phyloP scores from a whole-genome alignment of 495 filamentous ascomycete species.

The Beverwykella pulmonaria region DNA sequence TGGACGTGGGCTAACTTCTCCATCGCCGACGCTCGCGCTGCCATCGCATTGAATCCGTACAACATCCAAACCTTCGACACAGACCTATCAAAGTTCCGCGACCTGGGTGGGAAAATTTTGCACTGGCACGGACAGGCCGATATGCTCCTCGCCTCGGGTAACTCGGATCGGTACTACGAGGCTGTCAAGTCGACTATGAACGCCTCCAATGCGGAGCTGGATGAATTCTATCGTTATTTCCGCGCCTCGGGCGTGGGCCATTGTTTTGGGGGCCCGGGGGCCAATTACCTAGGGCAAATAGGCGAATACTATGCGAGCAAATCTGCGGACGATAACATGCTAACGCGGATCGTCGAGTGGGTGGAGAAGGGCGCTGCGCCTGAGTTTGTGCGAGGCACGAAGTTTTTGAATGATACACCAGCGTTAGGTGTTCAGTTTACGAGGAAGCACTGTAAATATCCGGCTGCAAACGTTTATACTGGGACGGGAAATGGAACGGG shows the following conservation, averaged over 20 bases:
- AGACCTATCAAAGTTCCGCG: conserved; percentile 17
- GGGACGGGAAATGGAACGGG: conserved; percentile 18
- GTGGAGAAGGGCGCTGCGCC: conserved; percentile 21
- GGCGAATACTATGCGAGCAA: neutral
- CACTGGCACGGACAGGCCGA: conserved; percentile 24
- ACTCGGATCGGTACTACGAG: conserved; percentile 20
- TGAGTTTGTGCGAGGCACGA: conserved; percentile 20
- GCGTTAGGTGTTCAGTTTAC: neutral
- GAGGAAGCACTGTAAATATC: conserved; percentile 23
- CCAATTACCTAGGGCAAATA: conserved; percentile 1
- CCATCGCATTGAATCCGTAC: neutral
- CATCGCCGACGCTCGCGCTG: neutral
- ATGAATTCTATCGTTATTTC: conserved; percentile 27
- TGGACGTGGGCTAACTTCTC: neutral
- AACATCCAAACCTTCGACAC: conserved; percentile 8
- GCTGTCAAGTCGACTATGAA: conserved; percentile 1
- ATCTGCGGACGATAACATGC: conserved; percentile 16
- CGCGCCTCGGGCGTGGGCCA: conserved; percentile 6
- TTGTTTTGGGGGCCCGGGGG: conserved; percentile 15
- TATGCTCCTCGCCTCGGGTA: neutral
- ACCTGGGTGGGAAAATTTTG: conserved; percentile 16
- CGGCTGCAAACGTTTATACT: conserved; percentile 6
- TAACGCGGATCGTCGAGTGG: conserved; percentile 18
- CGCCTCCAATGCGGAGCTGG: conserved; percentile 1
- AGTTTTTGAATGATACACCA: conserved; percentile 17